Evolutionary conservation across 2,329 filamentous ascomycete genomes (phyloP).

Genomic region (Fusarium ramigenum): DNA sequence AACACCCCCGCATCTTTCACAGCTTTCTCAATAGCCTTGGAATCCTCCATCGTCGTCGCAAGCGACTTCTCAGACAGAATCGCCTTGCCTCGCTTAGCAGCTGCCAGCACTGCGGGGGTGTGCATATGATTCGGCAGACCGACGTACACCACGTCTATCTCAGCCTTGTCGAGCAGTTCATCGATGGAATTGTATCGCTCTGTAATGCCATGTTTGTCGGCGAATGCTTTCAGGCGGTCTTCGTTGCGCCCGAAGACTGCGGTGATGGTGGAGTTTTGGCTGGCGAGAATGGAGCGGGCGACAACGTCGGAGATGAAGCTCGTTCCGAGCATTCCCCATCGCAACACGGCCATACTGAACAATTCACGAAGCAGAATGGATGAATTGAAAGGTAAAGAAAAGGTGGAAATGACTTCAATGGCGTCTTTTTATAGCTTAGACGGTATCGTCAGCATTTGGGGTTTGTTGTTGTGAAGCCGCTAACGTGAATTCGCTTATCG

Average conservation of each 20-base stretch:
- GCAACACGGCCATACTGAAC: neutral
- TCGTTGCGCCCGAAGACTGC: constrained; percentile 13
- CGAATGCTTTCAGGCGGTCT: neutral
- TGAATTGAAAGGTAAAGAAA: neutral
- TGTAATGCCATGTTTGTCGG: neutral
- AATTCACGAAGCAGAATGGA: too few species aligned
- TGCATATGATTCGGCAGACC: constrained; percentile 22
- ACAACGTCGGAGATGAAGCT: constrained; percentile 21
- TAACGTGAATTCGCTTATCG: neutral
- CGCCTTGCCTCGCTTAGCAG: constrained; percentile 15
- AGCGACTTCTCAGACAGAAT: constrained; percentile 10
- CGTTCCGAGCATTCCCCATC: constrained; percentile 18
- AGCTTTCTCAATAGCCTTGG: neutral
- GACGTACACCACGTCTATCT: constrained; percentile 10
- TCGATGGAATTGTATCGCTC: constrained; percentile 6
- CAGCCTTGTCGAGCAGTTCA: neutral
- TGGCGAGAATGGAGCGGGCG: constrained; percentile 6
- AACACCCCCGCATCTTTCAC: neutral
- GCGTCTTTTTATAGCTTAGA: neutral
- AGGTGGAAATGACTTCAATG: fast-evolving
- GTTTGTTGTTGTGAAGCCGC: too few species aligned
- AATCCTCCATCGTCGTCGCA: constrained; percentile 9
- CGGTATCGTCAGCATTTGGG: neutral
- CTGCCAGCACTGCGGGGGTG: constrained; percentile 9
- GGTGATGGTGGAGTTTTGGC: constrained; percentile 1